Percentiles rank a stretch among this genome's conserved stretches.
phyloP scores from a whole-genome alignment of 2,329 filamentous ascomycete species.

The Magnaporthiopsis rhizophila region DNA sequence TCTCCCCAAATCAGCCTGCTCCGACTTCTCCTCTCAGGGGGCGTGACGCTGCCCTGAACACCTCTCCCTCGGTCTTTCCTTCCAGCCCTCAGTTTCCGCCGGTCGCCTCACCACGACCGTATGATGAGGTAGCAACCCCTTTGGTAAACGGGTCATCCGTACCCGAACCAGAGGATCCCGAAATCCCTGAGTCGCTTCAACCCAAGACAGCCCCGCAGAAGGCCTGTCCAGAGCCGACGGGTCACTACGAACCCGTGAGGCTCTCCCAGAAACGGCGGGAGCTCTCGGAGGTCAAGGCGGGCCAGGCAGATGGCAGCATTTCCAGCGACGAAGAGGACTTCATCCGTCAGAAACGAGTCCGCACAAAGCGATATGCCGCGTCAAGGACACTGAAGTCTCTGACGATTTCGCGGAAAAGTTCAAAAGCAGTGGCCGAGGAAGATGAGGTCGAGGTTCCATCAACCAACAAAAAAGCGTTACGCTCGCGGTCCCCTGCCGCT shows the following conservation, averaged over 20 bases:
- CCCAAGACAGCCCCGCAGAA: constrained; percentile 4
- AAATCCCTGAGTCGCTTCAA: constrained; percentile 15
- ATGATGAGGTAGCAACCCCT: constrained; percentile 12
- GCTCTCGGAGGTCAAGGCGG: constrained; percentile 11
- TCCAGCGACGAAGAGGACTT: constrained; percentile 26
- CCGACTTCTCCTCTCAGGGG: constrained; percentile 42
- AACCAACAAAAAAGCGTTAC: constrained; percentile 18
- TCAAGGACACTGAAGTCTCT: constrained; percentile 33
- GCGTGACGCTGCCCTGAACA: constrained; percentile 30
- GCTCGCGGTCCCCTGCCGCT: not conserved
- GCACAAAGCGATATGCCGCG: constrained; percentile 30
- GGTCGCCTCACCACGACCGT: constrained; percentile 15
- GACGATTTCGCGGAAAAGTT: constrained; percentile 21
- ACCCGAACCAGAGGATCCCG: not conserved
- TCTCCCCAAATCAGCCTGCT: constrained; percentile 33
- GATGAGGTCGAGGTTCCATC: constrained; percentile 28
- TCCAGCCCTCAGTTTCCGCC: constrained; percentile 31
- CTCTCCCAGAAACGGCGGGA: constrained; percentile 34
- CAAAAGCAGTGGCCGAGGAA: constrained; percentile 18
- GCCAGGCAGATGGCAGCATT: constrained; percentile 19
- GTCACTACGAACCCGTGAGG: constrained; percentile 36
- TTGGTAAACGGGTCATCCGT: constrained; percentile 6
- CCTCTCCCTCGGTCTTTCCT: constrained; percentile 33
- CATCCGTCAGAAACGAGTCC: constrained; percentile 28
- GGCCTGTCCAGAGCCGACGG: constrained; percentile 23